Base-by-base conservation (phyloP, 2,329 filamentous ascomycete genomes). In the Xylariaceae sp. region DNA sequence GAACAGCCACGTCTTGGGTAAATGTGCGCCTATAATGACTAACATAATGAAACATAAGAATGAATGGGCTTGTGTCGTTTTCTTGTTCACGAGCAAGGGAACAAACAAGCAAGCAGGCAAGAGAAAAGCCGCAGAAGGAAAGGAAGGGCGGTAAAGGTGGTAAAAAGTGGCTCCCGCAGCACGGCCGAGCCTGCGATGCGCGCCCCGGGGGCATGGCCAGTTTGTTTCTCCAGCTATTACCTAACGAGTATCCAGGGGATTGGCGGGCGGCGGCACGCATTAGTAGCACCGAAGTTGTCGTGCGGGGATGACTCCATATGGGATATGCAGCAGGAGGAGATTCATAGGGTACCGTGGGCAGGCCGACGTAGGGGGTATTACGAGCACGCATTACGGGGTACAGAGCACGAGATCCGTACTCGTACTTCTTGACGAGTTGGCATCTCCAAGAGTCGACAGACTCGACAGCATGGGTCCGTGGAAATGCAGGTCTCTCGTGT, bases 231-330 rank as follows among this genome's bases (percentile, higher is more conserved):
- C 23, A 30, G 58, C 62, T 66, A 64, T 66, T 66, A 66, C 64
- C 59, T 66, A 66, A 66, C 57, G 60, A 63, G 58, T 61, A 42
- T 42, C 64, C 58, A 59, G 64, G 60, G 59, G 59, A 66, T 66
- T 66, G 64, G 64, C 57, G 50, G 59, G 57, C 55, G 51, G 58
- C 37, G 37, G 4, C 37, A 51, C 61, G 60, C 61, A 64, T 60
- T 64, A 61, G 37, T 59, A 66, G 62, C 63, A 62, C 62, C 62
- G 53, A 64, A 66, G 8, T 42, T 42, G 8, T 42, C 61, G 64
- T 66, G 64, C 62, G 64, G 64, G 64, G 37, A 66, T 64, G 56
- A 48, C 59, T 62, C 61, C 61, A 65, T 63, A 61, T 65, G 61
- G 23, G 23, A 42, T 42, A 42, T 42, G 37, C 37, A 42, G 37